phyloP scores from a whole-genome alignment of 2,329 filamentous ascomycete genomes.

The Colletotrichum lupini region DNA sequence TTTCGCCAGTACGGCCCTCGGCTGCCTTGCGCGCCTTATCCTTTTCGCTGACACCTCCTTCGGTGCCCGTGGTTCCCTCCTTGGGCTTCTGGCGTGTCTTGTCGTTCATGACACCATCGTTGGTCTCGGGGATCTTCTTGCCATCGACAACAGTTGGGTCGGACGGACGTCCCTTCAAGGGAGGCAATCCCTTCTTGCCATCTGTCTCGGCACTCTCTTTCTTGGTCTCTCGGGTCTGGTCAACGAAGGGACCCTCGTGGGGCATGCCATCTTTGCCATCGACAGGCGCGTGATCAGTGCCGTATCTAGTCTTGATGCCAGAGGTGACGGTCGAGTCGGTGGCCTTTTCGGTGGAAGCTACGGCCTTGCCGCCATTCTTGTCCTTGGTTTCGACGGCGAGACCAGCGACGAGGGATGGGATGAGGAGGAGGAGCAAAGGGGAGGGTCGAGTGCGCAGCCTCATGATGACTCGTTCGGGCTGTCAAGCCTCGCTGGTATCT shows the following conservation, averaged over 20 bases:
- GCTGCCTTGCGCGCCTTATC: constrained; percentile 78
- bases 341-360: constrained; percentile 40
- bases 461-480: constrained; percentile 57
- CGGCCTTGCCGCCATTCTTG: constrained; percentile 39
- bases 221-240: constrained; percentile 46
- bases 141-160: constrained; percentile 68
- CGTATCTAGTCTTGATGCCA: constrained; percentile 48
- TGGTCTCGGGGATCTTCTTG: constrained; percentile 70
- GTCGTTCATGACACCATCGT: constrained; percentile 94
- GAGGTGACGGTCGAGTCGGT: constrained; percentile 40
- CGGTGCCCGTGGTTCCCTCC: constrained; percentile 87
- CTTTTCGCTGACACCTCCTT: constrained; percentile 90
- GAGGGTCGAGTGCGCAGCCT: constrained; percentile 65
- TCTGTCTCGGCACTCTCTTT: constrained; percentile 46
- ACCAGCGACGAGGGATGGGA: constrained; percentile 62
- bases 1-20: constrained; percentile 73
- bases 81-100: constrained; percentile 80
- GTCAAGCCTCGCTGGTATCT: constrained; percentile 2
- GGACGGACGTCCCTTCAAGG: constrained; percentile 60
- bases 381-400: constrained; percentile 47
- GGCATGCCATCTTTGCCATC: constrained; percentile 95
- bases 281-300: constrained; percentile 83
- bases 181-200: constrained; percentile 52
- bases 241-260: constrained; percentile 84
- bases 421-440: constrained; percentile 69